Evolutionary conservation across 108 stramenopile species (phyloP).

Genomic region (Bacterosira constricta): DNA sequence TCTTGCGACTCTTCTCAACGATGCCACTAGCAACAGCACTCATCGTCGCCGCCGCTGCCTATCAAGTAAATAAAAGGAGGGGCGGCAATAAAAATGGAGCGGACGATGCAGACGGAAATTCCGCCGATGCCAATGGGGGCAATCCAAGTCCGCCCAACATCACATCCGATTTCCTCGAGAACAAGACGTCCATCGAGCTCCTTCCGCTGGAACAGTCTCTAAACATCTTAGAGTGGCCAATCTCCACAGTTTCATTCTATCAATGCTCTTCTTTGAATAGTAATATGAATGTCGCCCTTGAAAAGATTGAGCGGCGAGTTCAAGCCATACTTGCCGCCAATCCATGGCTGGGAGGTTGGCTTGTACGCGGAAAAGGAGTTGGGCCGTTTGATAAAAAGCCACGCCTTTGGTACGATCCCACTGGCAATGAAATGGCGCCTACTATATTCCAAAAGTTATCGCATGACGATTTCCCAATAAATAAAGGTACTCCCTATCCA

Average conservation of each 20-base stretch:
- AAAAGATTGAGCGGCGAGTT: slow-evolving; percentile 25
- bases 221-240: slow-evolving; percentile 36
- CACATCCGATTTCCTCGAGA: slow-evolving; percentile 28
- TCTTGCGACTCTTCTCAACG: too few relatives aligned
- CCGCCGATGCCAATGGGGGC: neutral
- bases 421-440: slow-evolving; percentile 35
- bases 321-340: slow-evolving; percentile 28
- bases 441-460: slow-evolving; percentile 36
- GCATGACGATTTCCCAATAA: slow-evolving; percentile 29
- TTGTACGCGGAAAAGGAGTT: slow-evolving; percentile 26
- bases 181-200: slow-evolving; percentile 34
- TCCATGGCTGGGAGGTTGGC: slow-evolving; percentile 56
- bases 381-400: slow-evolving; percentile 39
- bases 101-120: neutral
- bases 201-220: slow-evolving; percentile 49
- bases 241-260: slow-evolving; percentile 46
- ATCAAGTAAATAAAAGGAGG: neutral
- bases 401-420: slow-evolving; percentile 48
- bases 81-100: neutral
- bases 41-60: slow-evolving; percentile 21
- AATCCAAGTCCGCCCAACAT: slow-evolving; percentile 5
- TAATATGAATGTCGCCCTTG: slow-evolving; percentile 1
- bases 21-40: slow-evolving; percentile 21
- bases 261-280: neutral
- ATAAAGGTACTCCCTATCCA: slow-evolving; percentile 18